A percentile compares a stretch with the other conserved stretches of the same genome.
Evolutionary conservation across 2,329 filamentous ascomycete genomes (phyloP).

Genomic region (Plenodomus tracheiphilus): DNA sequence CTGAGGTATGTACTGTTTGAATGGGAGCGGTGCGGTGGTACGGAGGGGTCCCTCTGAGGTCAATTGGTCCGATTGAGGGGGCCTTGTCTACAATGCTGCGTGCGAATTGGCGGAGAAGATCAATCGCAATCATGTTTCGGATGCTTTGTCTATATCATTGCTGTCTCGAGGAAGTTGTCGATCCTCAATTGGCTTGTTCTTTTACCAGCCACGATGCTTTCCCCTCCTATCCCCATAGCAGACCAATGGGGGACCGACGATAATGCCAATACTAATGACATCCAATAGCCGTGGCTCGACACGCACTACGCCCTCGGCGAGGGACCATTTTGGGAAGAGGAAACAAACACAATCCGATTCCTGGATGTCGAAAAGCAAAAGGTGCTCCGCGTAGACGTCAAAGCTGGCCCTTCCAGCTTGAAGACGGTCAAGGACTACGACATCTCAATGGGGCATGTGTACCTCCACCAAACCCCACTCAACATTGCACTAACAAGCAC

Average conservation of each 20-base stretch:
- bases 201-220: too few relatives aligned
- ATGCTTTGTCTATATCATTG: too few relatives aligned
- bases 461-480: not conserved
- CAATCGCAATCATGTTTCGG: too few relatives aligned
- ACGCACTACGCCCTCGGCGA: constrained; percentile 71
- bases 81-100: too few relatives aligned
- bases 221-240: too few relatives aligned
- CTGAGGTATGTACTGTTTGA: constrained; percentile 33
- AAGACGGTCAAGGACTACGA: constrained; percentile 59
- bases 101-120: not conserved
- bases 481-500: not conserved
- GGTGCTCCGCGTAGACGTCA: constrained; percentile 71
- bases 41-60: constrained; percentile 35
- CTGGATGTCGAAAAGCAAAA: constrained; percentile 81
- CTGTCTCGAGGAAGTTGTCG: not conserved
- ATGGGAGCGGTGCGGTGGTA: not conserved
- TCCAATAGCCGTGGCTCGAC: constrained; percentile 57
- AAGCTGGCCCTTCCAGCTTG: constrained; percentile 63
- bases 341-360: constrained; percentile 69
- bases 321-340: constrained; percentile 72
- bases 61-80: constrained; percentile 12
- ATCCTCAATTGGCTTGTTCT: not conserved
- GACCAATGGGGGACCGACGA: too few relatives aligned
- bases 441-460: constrained; percentile 56
- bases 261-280: constrained; percentile 9